Evolutionary conservation across 805 yeast species (phyloP).

Genomic region (Candida sonorensis): DNA sequence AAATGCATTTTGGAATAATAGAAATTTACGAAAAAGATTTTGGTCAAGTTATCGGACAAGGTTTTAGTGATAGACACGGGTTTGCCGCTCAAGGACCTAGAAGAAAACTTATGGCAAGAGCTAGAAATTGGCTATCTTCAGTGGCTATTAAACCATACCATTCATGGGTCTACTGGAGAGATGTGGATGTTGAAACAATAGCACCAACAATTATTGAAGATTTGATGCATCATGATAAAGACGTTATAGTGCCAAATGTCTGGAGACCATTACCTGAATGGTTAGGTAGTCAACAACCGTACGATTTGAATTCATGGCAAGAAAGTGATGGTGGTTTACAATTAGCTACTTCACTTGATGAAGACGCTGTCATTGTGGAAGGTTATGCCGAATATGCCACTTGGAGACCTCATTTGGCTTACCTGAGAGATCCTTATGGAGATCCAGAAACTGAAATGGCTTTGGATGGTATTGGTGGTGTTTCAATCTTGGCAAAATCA

Average conservation of each 20-base stretch:
- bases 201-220: conserved; percentile 85
- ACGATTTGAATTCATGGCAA: conserved; percentile 81
- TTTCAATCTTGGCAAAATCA: conserved; percentile 84
- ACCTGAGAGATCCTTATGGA: conserved; percentile 90
- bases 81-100: conserved; percentile 95
- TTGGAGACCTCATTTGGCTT: conserved; percentile 96
- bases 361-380: conserved; percentile 94
- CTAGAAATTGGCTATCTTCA: conserved; percentile 88
- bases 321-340: conserved; percentile 78
- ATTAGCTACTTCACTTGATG: conserved; percentile 70
- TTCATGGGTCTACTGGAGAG: conserved; percentile 96
- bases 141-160: conserved; percentile 88
- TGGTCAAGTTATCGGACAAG: conserved; percentile 90
- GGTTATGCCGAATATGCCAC: conserved; percentile 97
- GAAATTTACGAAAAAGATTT: conserved; percentile 89
- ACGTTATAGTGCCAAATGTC: conserved; percentile 91
- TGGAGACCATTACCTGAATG: conserved; percentile 89
- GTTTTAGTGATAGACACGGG: conserved; percentile 89
- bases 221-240: conserved; percentile 84
- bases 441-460: conserved; percentile 91
- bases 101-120: conserved; percentile 91
- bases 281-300: conserved; percentile 80
- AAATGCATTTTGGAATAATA: conserved; percentile 71
- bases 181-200: conserved; percentile 91
- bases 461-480: conserved; percentile 97